Base-by-base conservation (phyloP, 306 rosid genomes). In the Lablab purpureus region DNA sequence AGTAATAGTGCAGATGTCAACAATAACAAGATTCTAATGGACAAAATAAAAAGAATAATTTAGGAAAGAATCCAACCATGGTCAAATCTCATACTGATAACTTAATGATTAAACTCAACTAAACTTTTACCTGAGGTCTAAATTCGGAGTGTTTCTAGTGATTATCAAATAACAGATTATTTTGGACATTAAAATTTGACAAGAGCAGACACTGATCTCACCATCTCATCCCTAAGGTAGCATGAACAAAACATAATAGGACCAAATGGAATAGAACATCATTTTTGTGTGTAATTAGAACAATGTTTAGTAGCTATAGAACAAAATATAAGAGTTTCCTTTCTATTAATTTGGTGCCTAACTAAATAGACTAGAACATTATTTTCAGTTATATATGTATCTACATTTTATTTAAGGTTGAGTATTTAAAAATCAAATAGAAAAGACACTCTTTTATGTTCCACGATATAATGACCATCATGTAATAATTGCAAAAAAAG, bases 1-100 rank as follows among this genome's bases (percentile, higher is more conserved):
- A 73, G 68, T 73, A 51, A 55, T 59, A 75, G 69, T 6, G 28
- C 67, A 56, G 54, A 70, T 58, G 64, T 85, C 58, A 84, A 67
- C 66, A 68, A 51, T 54, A 21, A 80, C 17, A 79, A 47, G 27
- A 37, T 36, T 56, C 34, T 37, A 50, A 13, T 43, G 60, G 17
- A 64, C 23, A 47, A 71, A 73, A 21, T 45, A 75, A 79, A 47
- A 18, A 62, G 51, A 81, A 60, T 9, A n/a, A 67, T 6, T 73
- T 78, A 37, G 77, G 30, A n/a, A 67, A 59, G 50, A 40, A 37
- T 72, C 41, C 7, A 17, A 23, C 10, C 59, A 60, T 41, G 47
- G 40, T 73, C 15, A 30, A 63, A 71, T 59, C 45, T 79, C 43
- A 71, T 46, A 71, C 72, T 23, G 55, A 62, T 40, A 47, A 23